Base-by-base conservation (phyloP, 306 rosid species). In the Arachis stenosperma region DNA sequence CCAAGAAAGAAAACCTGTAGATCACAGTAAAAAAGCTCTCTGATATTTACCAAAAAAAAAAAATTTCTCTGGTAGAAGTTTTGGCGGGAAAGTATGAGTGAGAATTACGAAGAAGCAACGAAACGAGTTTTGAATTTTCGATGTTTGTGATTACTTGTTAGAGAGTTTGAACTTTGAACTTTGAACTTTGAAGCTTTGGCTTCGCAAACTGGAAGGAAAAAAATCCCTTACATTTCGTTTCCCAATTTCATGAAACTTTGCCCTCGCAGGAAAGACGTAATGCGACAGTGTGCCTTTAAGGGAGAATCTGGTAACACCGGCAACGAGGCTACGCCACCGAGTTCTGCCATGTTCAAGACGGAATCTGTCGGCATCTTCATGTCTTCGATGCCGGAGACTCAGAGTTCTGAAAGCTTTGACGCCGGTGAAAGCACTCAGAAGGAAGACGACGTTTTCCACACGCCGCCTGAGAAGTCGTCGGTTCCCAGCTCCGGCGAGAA, bases 401-500 rank as follows among this genome's bases (percentile, higher is more conserved):
- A 13, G 27, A 69, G 61, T 2, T 36, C 54, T 0, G 53, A 36
- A 44, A 46, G 7, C 60, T 57, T 47, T 57, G 47, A 30, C 75
- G 55, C 15, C 8, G 6, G 51, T 8, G 4, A 17, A n/a, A 15
- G 55, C 8, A 50, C 55, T 50, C 55, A 50, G n/a, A 14, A 50
- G 17, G 61, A 78, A 7, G 79, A 69, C 56, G 87, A 87, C 13
- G 81, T 80, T 11, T 90, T 84, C 54, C 84, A 81, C 60, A 90
- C 90, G 3, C 92, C 88, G 1, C 88, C 92, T 0, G 86, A 88
- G 72, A 75, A 75, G 12, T 30, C 83, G 0, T 44, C 75, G 46
- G 22, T 44, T 7, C 67, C 40, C 27, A 22, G 27, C 27, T 22
- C 27, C 27, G 27, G 27, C 27, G 27, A 22, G 27, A 22, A 22